Percentiles rank a stretch among this genome's conserved stretches.
Evolutionary conservation across 495 filamentous ascomycete species (phyloP).

Genomic region (Annulohypoxylon stygium): DNA sequence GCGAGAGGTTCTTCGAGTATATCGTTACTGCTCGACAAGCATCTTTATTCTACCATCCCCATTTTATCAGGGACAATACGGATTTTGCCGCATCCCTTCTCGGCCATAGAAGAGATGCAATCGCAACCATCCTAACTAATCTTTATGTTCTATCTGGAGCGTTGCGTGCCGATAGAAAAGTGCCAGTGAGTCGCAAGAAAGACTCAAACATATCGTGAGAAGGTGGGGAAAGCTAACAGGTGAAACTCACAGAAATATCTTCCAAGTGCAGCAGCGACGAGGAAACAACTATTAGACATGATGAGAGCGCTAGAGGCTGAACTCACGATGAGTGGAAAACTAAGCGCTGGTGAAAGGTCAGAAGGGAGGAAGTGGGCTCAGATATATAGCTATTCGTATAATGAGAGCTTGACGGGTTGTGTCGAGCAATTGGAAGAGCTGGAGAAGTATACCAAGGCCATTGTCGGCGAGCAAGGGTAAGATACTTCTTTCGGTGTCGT

Average conservation of each 20-base stretch:
- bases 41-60: slow-evolving; percentile 68
- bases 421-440: slow-evolving; percentile 66
- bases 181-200: slow-evolving; percentile 56
- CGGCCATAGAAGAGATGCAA: slow-evolving; percentile 65
- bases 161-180: slow-evolving; percentile 61
- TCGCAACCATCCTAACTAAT: slow-evolving; percentile 69
- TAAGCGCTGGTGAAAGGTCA: slow-evolving; percentile 39
- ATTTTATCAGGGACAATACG: slow-evolving; percentile 57
- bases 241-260: slow-evolving; percentile 57
- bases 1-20: slow-evolving; percentile 70
- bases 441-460: slow-evolving; percentile 66
- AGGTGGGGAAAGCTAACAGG: neutral
- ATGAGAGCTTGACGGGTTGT: slow-evolving; percentile 68
- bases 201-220: neutral
- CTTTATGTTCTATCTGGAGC: slow-evolving; percentile 69
- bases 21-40: slow-evolving; percentile 69
- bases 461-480: slow-evolving; percentile 66
- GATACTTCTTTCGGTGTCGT: slow-evolving; percentile 19
- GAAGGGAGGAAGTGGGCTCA: slow-evolving; percentile 50
- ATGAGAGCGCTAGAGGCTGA: slow-evolving; percentile 63
- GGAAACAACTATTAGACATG: slow-evolving; percentile 63
- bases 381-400: slow-evolving; percentile 56
- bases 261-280: slow-evolving; percentile 64
- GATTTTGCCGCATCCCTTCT: slow-evolving; percentile 60
- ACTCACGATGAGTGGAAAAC: slow-evolving; percentile 48